phyloP scores from a whole-genome alignment of 257 asterid genomes.

The Rubia yunnanensis region DNA sequence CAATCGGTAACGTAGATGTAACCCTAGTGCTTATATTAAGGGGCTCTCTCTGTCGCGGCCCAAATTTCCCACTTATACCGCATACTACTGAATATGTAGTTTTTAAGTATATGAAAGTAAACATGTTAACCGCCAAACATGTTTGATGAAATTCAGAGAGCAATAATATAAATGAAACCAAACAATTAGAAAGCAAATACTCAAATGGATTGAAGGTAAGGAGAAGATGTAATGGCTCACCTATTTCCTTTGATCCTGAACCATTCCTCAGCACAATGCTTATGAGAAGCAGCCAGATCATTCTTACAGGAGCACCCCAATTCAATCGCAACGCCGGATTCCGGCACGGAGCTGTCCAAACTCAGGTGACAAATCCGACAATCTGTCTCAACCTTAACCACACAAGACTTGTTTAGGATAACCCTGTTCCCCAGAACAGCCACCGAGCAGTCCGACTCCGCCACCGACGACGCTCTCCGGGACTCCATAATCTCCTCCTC shows the following conservation, averaged over 20 bases:
- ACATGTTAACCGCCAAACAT: too few species aligned
- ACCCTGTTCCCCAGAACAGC: conserved; percentile 36
- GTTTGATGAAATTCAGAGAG: too few species aligned
- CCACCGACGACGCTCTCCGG: conserved; percentile 34
- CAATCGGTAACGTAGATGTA: too few species aligned
- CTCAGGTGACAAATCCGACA: conserved; percentile 86
- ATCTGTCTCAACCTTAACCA: conserved; percentile 41
- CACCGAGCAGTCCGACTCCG: conserved; percentile 32
- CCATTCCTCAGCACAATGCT: conserved; percentile 89
- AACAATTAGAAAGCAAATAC: neutral
- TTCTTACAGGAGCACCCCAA: conserved; percentile 83
- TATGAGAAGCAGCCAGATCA: conserved; percentile 83
- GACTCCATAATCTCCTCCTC: conserved; percentile 39
- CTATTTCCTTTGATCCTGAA: conserved; percentile 91
- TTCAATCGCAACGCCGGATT: conserved; percentile 60
- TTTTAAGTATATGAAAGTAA: too few species aligned
- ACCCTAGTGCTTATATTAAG: too few species aligned
- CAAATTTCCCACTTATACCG: too few species aligned
- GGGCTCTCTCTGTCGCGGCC: too few species aligned
- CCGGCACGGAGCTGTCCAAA: conserved; percentile 47
- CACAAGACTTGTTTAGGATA: conserved; percentile 26
- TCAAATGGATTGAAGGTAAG: neutral
- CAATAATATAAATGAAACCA: neutral
- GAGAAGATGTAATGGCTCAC: conserved; percentile 30
- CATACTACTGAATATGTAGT: too few species aligned